Evolutionary conservation across 768 basidiomycete species (phyloP), one percentile per base, ranked within the genome.

Genomic region (Rhodosporidiobolus odoratus): DNA sequence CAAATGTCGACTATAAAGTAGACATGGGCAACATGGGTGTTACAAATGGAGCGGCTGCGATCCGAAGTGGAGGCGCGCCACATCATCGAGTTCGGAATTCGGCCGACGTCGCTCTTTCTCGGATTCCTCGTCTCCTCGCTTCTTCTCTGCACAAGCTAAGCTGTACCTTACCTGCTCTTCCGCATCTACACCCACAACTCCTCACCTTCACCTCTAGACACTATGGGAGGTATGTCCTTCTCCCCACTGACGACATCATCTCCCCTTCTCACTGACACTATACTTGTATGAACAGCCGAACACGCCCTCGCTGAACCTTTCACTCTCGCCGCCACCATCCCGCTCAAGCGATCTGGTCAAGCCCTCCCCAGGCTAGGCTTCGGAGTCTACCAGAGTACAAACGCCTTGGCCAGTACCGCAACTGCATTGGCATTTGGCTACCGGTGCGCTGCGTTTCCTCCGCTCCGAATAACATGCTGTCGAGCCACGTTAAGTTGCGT

Each of bases 351-450:
- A 17, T 71, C 53, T 23, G 78, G 79, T 2, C 57, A 50, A 56
- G 30, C 45, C 67, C 76, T 80, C 38, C 80, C 80, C 3, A 74
- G 76, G 52, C 69, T 80, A 9, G 80, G 80, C 7, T 80, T 80
- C 57, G 80, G 80, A n/a, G 79, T 80, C 19, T 80, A 79, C 70
- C 77, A 74, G 45, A 52, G 37, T 7, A 58, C 2, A 6, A 30
- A 41, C 19, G 53, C 69, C 0, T 47, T 62, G n/a, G 60, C 54
- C 0, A 58, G 54, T 13, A 52, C 69, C 0, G 47, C 60, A 2
- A 40, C 50, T 10, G 69, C 69, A 15, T 45, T 71, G 41, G 60
- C 60, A 1, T 58, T 35, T 40, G 69, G 69, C 23, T 71, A 71
- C 60, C 45, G 65, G 69, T 69, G n/a, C 58, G 63, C 30, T 30